Evolutionary conservation across 495 filamentous ascomycete genomes (phyloP), one percentile per base, ranked within the genome.

Genomic region (Aspergillus hancockii): DNA sequence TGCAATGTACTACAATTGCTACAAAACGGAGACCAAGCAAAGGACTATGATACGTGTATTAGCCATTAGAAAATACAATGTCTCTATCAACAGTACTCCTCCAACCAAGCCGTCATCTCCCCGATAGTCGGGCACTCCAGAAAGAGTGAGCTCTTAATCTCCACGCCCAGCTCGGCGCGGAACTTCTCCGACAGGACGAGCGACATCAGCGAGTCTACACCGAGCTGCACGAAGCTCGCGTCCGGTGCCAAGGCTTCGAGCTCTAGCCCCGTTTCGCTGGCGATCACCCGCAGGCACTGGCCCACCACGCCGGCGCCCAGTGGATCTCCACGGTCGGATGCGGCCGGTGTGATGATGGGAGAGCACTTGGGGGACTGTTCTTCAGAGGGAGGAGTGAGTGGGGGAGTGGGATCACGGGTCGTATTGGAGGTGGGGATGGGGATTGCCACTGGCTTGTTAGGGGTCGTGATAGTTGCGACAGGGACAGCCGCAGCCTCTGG

Each of bases 151-250:
- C 68, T 62, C 10, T 62, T 53, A 10, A 83, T 55, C 0, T 71
- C 65, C 12, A 81, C 36, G 1, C 59, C 64, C 18, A 82, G 67
- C 57, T 73, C 64, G 0, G 9, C 50, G 2, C 41, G 47, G 51
- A 72, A 71, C 49, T 74, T 75, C 40, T 73, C 67, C 4, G 76
- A 61, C 25, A 76, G 56, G 21, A 72, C 73, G 8, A 83, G 66
- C 0, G 66, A 71, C 63, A 83, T 59, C 7, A 81, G 69, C 3
- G 58, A 63, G 28, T 71, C 69, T 4, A 71, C 56, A 1, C 69
- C 66, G 1, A 69, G 21, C 6, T 62, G 36, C 10, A 52, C 50
- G 30, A 68, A 65, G 1, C n/a, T 32, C 0, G 65, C 49, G 3
- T 57, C 47, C n/a, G 57, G 53, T 0, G 18, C 14, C 23, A 70